These are phyloP conservation scores for Pyrenochaeta sp. DNA, from an alignment of 2,329 filamentous ascomycete species.

Conservation along the genomic window DNA sequence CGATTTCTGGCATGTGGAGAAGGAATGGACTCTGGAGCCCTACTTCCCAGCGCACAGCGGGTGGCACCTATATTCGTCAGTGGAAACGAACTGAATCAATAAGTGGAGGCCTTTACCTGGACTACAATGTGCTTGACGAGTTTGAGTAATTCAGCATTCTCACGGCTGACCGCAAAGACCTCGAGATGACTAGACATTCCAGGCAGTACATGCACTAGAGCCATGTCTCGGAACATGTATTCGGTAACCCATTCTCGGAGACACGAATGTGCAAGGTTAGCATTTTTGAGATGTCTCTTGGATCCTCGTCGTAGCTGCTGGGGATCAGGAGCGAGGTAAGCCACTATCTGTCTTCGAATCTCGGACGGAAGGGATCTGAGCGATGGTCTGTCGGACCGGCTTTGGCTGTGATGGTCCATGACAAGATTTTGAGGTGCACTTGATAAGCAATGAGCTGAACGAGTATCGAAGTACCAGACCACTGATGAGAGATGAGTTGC, in stretches of 20 bases:
- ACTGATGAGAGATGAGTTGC: neutral
- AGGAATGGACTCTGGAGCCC: conserved; percentile 6
- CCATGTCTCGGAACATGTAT: conserved; percentile 25
- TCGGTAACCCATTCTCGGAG: conserved; percentile 24
- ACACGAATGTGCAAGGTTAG: conserved; percentile 21
- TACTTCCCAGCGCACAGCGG: conserved; percentile 21
- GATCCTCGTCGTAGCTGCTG: conserved; percentile 8
- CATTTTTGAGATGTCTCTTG: conserved; percentile 22
- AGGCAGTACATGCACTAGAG: conserved; percentile 14
- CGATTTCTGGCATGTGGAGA: conserved; percentile 9
- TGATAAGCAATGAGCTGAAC: neutral
- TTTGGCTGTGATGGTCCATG: neutral
- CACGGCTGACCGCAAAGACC: conserved; percentile 7
- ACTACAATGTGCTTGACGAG: conserved; percentile 17
- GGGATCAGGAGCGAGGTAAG: conserved; percentile 11
- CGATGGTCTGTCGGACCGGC: no score
- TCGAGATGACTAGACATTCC: conserved; percentile 18
- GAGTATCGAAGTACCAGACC: neutral
- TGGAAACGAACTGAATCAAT: neutral
- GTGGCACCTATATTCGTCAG: conserved; percentile 16
- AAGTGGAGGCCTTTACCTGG: conserved; percentile 4
- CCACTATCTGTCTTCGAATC: conserved; percentile 21
- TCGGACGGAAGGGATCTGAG: conserved; percentile 24
- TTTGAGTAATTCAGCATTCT: conserved; percentile 5
- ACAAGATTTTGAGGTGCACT: neutral